A percentile compares a stretch with the other conserved stretches of the same genome.
These are phyloP conservation scores for Fusarium sacchari DNA, from an alignment of 2,329 filamentous ascomycete species.

Conservation along the genomic window DNA sequence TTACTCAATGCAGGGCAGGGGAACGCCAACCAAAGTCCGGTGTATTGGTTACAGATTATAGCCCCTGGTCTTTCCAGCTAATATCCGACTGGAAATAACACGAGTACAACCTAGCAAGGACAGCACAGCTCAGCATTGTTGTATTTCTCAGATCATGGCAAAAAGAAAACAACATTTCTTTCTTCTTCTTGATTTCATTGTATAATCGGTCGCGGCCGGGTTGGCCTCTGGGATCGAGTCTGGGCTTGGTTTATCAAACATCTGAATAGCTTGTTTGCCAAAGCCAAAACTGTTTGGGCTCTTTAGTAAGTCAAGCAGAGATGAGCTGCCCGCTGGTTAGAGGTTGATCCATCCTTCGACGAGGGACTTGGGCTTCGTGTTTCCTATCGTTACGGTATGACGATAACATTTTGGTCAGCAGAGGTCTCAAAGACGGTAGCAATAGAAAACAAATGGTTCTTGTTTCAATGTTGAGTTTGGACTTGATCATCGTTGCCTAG, in stretches of 20 bases:
- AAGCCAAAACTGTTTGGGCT: neutral
- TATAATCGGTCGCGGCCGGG: conserved; percentile 4
- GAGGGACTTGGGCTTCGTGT: neutral
- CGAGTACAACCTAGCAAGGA: too few relatives aligned
- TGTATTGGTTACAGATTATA: too few relatives aligned
- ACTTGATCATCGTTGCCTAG: neutral
- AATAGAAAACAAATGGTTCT: neutral
- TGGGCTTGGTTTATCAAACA: neutral
- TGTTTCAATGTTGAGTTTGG: neutral
- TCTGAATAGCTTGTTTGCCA: too few relatives aligned
- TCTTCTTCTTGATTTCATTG: neutral
- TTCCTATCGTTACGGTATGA: too few relatives aligned
- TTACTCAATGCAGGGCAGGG: neutral
- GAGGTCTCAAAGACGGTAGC: neutral
- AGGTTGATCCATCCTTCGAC: neutral
- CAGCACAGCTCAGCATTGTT: neutral
- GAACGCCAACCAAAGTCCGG: neutral
- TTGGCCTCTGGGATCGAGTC: neutral
- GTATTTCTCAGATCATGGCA: neutral
- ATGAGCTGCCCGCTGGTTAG: neutral
- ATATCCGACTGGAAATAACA: neutral
- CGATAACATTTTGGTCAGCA: neutral
- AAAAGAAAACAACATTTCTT: neutral
- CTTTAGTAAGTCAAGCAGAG: neutral
- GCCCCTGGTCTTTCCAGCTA: neutral